Evolutionary conservation across 192 early-diverging fungal species (phyloP).

Genomic region (Piromyces finnis): DNA sequence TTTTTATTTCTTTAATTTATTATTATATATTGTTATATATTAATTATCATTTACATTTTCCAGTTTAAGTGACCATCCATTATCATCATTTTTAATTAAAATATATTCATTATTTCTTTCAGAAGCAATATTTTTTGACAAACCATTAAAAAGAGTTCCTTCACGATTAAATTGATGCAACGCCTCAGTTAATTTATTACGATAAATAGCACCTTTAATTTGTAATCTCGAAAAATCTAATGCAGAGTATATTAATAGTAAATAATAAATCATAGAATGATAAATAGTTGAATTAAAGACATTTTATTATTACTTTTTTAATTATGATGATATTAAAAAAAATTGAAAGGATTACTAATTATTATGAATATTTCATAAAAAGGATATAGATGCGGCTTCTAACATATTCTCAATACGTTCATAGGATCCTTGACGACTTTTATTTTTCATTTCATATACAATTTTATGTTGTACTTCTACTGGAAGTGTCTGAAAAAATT

Average conservation of each 20-base stretch:
- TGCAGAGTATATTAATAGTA: constrained; percentile 10
- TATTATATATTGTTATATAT: too few species aligned
- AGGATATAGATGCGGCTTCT: constrained; percentile 25
- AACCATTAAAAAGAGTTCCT: neutral
- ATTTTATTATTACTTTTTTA: too few species aligned
- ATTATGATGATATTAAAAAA: too few species aligned
- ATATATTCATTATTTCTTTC: constrained; percentile 70
- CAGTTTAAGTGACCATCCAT: constrained; percentile 41
- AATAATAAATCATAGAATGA: too few species aligned
- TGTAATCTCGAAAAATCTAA: constrained; percentile 83
- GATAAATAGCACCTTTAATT: constrained; percentile 60
- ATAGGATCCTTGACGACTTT: constrained; percentile 59
- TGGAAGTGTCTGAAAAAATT: constrained; percentile 16
- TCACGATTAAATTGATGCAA: constrained; percentile 17
- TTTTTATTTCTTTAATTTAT: too few species aligned
- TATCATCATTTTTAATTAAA: constrained; percentile 65
- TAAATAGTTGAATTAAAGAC: too few species aligned
- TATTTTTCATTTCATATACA: constrained; percentile 66
- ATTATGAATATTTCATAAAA: neutral
- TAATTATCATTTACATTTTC: neutral
- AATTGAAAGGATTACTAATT: too few species aligned
- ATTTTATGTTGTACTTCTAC: constrained; percentile 83
- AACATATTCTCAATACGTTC: constrained; percentile 55
- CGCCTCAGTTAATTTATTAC: constrained; percentile 78
- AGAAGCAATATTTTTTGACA: constrained; percentile 49